Evolutionary conservation across 2,329 filamentous ascomycete genomes (phyloP).

Genomic region (Pseudogymnoascus sp.): DNA sequence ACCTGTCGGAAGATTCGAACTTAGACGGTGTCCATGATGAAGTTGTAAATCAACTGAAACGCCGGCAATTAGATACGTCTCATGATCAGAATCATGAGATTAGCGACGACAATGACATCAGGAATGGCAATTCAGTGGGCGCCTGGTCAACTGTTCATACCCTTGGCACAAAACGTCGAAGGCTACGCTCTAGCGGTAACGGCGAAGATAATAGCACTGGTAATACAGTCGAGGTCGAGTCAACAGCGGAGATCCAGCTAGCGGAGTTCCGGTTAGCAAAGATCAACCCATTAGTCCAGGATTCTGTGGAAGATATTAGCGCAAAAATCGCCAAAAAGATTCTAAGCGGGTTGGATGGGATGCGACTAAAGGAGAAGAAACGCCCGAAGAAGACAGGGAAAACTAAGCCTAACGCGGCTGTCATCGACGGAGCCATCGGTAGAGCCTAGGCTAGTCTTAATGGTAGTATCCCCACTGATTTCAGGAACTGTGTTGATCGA

Average conservation of each 20-base stretch:
- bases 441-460: not conserved
- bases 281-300: not conserved
- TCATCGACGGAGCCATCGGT: not conserved
- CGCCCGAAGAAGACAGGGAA: not conserved
- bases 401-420: not conserved
- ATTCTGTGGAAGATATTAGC: not conserved
- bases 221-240: not conserved
- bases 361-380: not conserved
- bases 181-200: not conserved
- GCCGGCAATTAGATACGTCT: not conserved
- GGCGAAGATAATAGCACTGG: not conserved
- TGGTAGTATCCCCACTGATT: not conserved
- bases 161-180: not conserved
- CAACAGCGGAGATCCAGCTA: not conserved
- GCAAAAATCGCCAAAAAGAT: not conserved
- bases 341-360: not conserved
- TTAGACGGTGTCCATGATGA: not conserved
- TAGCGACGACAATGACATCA: conserved; percentile 40
- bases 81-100: conserved; percentile 24
- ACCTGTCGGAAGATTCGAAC: not conserved
- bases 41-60: not conserved
- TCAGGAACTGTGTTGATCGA: not conserved
- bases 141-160: not conserved
- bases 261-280: not conserved
- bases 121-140: conserved; percentile 32